A percentile compares a stretch with the other conserved stretches of the same genome.
phyloP scores from a whole-genome alignment of 2,329 filamentous ascomycete species.

The Rhynchosporium secalis region DNA sequence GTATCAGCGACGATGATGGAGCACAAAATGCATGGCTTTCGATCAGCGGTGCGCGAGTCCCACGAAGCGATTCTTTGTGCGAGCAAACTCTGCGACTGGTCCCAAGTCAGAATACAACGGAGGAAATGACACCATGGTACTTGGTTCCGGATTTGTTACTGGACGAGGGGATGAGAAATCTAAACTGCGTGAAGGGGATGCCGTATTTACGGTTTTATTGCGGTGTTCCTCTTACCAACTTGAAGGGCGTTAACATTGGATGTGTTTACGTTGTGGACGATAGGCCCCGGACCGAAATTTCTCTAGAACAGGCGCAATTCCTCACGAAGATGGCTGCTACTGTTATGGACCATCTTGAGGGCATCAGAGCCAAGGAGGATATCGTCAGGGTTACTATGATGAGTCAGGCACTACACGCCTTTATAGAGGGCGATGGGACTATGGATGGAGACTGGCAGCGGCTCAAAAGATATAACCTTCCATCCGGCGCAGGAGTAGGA shows the following conservation, averaged over 20 bases:
- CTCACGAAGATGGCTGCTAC: slow-evolving; percentile 56
- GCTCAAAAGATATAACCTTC: slow-evolving; percentile 31
- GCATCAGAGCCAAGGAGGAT: slow-evolving; percentile 52
- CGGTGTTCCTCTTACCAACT: slow-evolving; percentile 33
- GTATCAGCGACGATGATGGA: slow-evolving; percentile 32
- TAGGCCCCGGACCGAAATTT: slow-evolving; percentile 52
- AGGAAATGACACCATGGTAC: slow-evolving; percentile 24
- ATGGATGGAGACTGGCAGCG: slow-evolving; percentile 35
- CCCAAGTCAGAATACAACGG: slow-evolving; percentile 21
- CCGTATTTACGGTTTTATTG: slow-evolving; percentile 34
- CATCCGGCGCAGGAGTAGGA: slow-evolving; percentile 26
- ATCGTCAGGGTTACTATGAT: slow-evolving; percentile 53
- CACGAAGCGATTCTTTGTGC: slow-evolving; percentile 29
- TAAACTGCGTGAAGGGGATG: slow-evolving; percentile 29
- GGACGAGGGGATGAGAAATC: slow-evolving; percentile 23
- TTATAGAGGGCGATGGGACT: slow-evolving; percentile 47
- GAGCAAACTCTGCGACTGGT: slow-evolving; percentile 32
- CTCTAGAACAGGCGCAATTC: slow-evolving; percentile 51
- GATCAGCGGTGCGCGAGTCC: slow-evolving; percentile 27
- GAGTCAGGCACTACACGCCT: slow-evolving; percentile 52
- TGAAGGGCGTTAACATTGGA: slow-evolving; percentile 34
- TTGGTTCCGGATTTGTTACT: slow-evolving; percentile 28
- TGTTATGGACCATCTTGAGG: slow-evolving; percentile 62
- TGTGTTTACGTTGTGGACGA: slow-evolving; percentile 53
- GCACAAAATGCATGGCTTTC: slow-evolving; percentile 28